Conservation (phyloP, 2,329 filamentous ascomycete genomes). For the Iodosphaeria phyllophila region DNA sequence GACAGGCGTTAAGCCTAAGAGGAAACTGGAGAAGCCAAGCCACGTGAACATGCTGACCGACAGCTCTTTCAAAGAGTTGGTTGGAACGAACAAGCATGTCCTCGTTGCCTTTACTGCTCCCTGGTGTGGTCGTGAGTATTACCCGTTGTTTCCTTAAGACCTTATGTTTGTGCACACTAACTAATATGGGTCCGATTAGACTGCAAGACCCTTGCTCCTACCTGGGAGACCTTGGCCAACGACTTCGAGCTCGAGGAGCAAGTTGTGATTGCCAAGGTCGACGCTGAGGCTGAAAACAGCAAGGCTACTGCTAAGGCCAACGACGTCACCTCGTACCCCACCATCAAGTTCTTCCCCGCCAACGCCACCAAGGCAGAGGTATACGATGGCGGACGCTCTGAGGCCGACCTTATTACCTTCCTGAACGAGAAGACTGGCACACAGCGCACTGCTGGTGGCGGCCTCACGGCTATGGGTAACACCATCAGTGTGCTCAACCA, state of each 20-base stretch:
- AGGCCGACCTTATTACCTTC: slow-evolving; percentile 60
- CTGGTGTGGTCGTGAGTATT: slow-evolving; percentile 86
- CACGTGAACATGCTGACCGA: slow-evolving; percentile 68
- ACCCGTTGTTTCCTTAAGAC: background rate
- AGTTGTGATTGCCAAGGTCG: slow-evolving; percentile 85
- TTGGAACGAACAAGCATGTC: slow-evolving; percentile 77
- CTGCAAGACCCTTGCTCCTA: slow-evolving; percentile 87
- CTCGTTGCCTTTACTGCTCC: slow-evolving; percentile 94
- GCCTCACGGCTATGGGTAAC: slow-evolving; percentile 60
- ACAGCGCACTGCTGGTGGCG: slow-evolving; percentile 64
- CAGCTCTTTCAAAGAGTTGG: slow-evolving; percentile 51
- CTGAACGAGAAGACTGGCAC: slow-evolving; percentile 82
- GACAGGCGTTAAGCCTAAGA: slow-evolving; percentile 67
- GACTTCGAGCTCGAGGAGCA: slow-evolving; percentile 62
- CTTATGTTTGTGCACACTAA: slow-evolving; percentile 2
- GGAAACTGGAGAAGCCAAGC: slow-evolving; percentile 54
- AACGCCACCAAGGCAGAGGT: slow-evolving; percentile 52
- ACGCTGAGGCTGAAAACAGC: slow-evolving; percentile 70
- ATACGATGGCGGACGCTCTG: slow-evolving; percentile 61
- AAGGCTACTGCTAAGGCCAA: slow-evolving; percentile 62
- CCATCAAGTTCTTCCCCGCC: slow-evolving; percentile 93
- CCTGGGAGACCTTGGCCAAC: slow-evolving; percentile 71
- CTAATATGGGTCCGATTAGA: slow-evolving; percentile 34
- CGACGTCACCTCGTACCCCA: slow-evolving; percentile 75
- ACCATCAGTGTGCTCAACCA: slow-evolving; percentile 64